Evolutionary conservation across 805 yeast genomes (phyloP).

Genomic region (Isabelozyma gotoi): DNA sequence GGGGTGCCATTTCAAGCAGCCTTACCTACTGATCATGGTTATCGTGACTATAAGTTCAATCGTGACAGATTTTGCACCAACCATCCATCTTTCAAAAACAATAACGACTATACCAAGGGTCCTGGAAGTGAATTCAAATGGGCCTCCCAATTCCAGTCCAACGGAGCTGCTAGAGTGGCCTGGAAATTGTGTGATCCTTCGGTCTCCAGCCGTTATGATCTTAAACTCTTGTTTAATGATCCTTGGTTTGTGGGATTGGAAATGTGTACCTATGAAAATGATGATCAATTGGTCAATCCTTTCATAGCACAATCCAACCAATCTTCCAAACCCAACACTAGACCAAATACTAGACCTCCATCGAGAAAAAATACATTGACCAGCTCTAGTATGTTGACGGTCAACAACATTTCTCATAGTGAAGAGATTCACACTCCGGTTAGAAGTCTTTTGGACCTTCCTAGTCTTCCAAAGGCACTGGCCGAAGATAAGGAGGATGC

Average conservation of each 20-base stretch:
- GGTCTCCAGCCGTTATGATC: slow-evolving; percentile 49
- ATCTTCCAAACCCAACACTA: slow-evolving; percentile 10
- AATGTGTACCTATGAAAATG: slow-evolving; percentile 57
- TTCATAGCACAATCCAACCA: slow-evolving; percentile 15
- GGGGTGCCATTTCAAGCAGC: slow-evolving; percentile 62
- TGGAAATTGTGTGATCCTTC: slow-evolving; percentile 76
- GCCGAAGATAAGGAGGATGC: slow-evolving; percentile 11
- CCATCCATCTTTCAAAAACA: slow-evolving; percentile 50
- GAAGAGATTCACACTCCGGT: slow-evolving; percentile 25
- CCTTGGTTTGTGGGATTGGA: slow-evolving; percentile 63
- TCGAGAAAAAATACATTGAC: slow-evolving; percentile 30
- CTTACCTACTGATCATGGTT: slow-evolving; percentile 45
- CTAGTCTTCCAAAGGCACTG: too few species aligned
- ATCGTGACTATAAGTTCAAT: slow-evolving; percentile 53
- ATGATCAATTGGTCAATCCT: slow-evolving; percentile 38
- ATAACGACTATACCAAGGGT: slow-evolving; percentile 44
- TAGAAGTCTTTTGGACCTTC: slow-evolving; percentile 41
- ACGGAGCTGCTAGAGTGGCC: slow-evolving; percentile 65
- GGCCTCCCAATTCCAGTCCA: slow-evolving; percentile 59
- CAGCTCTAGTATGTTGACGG: slow-evolving; percentile 4
- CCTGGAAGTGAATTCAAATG: slow-evolving; percentile 75
- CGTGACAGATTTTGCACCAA: slow-evolving; percentile 41
- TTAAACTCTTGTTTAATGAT: slow-evolving; percentile 56
- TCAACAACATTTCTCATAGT: slow-evolving; percentile 9
- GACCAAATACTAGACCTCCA: slow-evolving; percentile 25